These are phyloP conservation scores for Boletus rex-veris DNA, from an alignment of 768 basidiomycete species.

Conservation along the genomic window DNA sequence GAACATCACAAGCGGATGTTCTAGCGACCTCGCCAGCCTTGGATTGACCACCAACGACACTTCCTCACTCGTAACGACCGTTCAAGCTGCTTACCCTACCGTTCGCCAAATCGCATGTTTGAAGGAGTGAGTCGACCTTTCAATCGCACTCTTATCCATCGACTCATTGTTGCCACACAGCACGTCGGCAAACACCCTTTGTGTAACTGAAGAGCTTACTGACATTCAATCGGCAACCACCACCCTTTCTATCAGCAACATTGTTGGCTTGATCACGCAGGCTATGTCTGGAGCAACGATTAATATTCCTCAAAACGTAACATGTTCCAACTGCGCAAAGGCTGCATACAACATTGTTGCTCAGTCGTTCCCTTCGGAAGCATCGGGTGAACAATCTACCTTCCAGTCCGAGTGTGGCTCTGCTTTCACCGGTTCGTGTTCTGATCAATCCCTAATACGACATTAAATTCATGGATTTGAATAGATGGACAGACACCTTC, in stretches of 20 bases:
- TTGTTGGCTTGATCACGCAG: conserved; percentile 12
- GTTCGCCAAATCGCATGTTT: conserved; percentile 57
- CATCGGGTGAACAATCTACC: conserved; percentile 25
- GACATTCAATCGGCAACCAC: conserved; percentile 41
- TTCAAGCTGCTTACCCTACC: conserved; percentile 56
- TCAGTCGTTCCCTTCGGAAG: conserved; percentile 35
- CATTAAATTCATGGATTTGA: conserved; percentile 1
- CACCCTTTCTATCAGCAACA: conserved; percentile 20
- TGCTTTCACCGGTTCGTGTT: conserved; percentile 47
- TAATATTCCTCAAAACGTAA: conserved; percentile 35
- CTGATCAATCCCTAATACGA: background rate
- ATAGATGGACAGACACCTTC: conserved; percentile 33
- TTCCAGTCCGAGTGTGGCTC: conserved; percentile 43
- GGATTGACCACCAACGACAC: conserved; percentile 20
- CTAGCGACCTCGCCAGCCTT: conserved; percentile 33
- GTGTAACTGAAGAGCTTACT: conserved; percentile 54
- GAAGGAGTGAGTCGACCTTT: conserved; percentile 50
- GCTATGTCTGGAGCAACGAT: conserved; percentile 2
- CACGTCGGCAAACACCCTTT: conserved; percentile 43
- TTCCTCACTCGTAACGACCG: conserved; percentile 31
- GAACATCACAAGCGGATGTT: conserved; percentile 53
- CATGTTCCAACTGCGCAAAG: conserved; percentile 55
- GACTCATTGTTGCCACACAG: conserved; percentile 17
- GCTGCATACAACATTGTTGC: conserved; percentile 44
- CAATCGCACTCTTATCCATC: background rate